Conservation (phyloP, 805 yeast genomes). For the Pichia gijzeniarum region DNA sequence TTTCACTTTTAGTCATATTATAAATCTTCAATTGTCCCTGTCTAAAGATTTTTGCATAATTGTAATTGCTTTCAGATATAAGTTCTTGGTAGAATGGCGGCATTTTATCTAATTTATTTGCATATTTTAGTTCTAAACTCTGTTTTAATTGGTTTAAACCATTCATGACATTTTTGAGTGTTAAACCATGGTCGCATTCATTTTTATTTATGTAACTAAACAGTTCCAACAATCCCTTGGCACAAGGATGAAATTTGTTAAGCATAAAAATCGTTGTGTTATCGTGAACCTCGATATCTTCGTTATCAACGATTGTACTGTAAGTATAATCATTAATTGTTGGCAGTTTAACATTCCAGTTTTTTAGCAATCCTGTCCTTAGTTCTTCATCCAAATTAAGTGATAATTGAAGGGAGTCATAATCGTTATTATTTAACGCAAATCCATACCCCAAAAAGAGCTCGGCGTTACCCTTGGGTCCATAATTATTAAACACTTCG, state of each 20-base stretch:
- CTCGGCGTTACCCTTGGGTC: conserved; percentile 83
- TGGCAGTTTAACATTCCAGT: conserved; percentile 24
- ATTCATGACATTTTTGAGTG: conserved; percentile 50
- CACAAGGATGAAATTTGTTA: conserved; percentile 29
- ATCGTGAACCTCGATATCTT: not conserved
- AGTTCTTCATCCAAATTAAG: conserved; percentile 32
- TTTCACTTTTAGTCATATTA: conserved; percentile 30
- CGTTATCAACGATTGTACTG: conserved; percentile 12
- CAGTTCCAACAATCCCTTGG: conserved; percentile 41
- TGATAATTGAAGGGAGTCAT: conserved; percentile 54
- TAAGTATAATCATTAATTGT: conserved; percentile 25
- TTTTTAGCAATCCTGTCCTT: conserved; percentile 1
- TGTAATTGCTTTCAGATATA: conserved; percentile 11
- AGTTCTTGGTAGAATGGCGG: conserved; percentile 7
- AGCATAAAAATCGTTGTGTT: conserved; percentile 21
- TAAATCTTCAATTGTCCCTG: conserved; percentile 37
- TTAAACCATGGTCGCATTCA: conserved; percentile 38
- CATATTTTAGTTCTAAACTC: conserved; percentile 47
- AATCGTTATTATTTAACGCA: conserved; percentile 46
- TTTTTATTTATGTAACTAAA: conserved; percentile 49
- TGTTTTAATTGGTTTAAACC: conserved; percentile 51
- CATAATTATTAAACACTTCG: conserved; percentile 76
- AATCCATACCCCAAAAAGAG: conserved; percentile 80
- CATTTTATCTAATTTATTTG: conserved; percentile 17
- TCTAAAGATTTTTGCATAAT: conserved; percentile 32